These are phyloP conservation scores for Niebla homalea DNA, from an alignment of 495 filamentous ascomycete species.

Conservation along the genomic window DNA sequence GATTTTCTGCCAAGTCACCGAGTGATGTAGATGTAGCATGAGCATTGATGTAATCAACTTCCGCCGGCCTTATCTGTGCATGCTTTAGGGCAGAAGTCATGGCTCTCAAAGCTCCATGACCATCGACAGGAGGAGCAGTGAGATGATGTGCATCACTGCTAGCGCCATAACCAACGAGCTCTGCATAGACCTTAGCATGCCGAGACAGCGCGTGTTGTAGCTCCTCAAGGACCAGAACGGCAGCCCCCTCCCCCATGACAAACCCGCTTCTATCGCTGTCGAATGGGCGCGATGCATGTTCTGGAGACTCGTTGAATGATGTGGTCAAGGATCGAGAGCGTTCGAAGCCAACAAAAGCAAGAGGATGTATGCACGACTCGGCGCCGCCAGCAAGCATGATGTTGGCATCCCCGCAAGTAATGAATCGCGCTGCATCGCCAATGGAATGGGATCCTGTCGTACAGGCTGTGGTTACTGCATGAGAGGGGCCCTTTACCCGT, in stretches of 20 bases:
- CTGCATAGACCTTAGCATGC: slow-evolving; percentile 74
- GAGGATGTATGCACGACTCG: slow-evolving; percentile 90
- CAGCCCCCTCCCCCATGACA: slow-evolving; percentile 86
- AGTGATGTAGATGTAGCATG: slow-evolving; percentile 81
- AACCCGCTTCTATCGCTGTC: slow-evolving; percentile 74
- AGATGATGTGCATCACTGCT: slow-evolving; percentile 85
- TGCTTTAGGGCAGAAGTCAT: slow-evolving; percentile 76
- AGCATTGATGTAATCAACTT: slow-evolving; percentile 88
- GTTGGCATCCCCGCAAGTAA: slow-evolving; percentile 78
- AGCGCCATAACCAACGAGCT: slow-evolving; percentile 76
- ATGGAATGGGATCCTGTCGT: slow-evolving; percentile 91
- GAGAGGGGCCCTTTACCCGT: slow-evolving; percentile 62
- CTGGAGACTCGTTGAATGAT: slow-evolving; percentile 60
- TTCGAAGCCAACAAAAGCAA: slow-evolving; percentile 84
- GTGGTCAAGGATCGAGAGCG: slow-evolving; percentile 76
- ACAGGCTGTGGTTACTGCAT: slow-evolving; percentile 84
- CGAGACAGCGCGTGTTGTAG: slow-evolving; percentile 73
- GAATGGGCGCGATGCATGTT: slow-evolving; percentile 70
- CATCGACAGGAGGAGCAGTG: slow-evolving; percentile 74
- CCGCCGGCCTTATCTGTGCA: slow-evolving; percentile 49
- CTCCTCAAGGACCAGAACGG: slow-evolving; percentile 78
- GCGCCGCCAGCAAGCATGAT: slow-evolving; percentile 91
- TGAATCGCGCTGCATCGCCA: slow-evolving; percentile 82
- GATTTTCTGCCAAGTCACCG: slow-evolving; percentile 80
- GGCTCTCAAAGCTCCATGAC: slow-evolving; percentile 62